Base-by-base conservation (phyloP, 768 basidiomycete species). In the Amyloporia xantha region DNA sequence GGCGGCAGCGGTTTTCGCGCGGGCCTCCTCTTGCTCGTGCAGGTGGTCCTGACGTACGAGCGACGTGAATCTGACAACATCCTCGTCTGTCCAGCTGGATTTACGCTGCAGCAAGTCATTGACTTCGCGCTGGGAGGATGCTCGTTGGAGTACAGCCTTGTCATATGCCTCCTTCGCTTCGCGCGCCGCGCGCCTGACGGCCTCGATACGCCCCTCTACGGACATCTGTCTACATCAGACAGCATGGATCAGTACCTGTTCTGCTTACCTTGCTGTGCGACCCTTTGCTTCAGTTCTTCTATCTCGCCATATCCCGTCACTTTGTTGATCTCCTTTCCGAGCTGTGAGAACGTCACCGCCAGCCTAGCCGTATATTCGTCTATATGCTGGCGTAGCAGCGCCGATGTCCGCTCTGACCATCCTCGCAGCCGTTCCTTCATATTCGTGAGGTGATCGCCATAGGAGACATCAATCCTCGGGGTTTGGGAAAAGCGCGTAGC, bases 21-120 rank as follows among this genome's bases (percentile, higher is more conserved):
- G 71, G 2, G 71, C 65, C 59, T 97, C 95, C 40, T 79, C 79
- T 56, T 87, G 86, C 60, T 94, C 91, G 48, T 84, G 82, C 1
- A 81, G 70, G 59, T 97, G 96, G 66, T 98, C 96, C 60, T 87
- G 76, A 39, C 89, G 82, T 28, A 99, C 90, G 51, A 99, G 82
- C 40, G 78, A 75, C 0, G 96, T 97, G 71, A 97, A 98, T 20
- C 84, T 76, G 30, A 75, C 66, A 38, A 99, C 90, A 64, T 98
- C 96, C 50, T 72, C 61, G 59, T 91, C 90, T n/a, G 75, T 82
- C 96, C 96, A 99, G n/a, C 66, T 72, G 1, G 86, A 86, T 71
- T 98, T 98, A 51, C 96, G 90, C 64, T 92, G 87, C 13, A 98
- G 71, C 2, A 99, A 79, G 62, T 94, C 89, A 67, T 97, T 98